A percentile compares a stretch with the other conserved stretches of the same genome.
Evolutionary conservation across 106 monocot species (phyloP).

Genomic region (Amphibolis antarctica): DNA sequence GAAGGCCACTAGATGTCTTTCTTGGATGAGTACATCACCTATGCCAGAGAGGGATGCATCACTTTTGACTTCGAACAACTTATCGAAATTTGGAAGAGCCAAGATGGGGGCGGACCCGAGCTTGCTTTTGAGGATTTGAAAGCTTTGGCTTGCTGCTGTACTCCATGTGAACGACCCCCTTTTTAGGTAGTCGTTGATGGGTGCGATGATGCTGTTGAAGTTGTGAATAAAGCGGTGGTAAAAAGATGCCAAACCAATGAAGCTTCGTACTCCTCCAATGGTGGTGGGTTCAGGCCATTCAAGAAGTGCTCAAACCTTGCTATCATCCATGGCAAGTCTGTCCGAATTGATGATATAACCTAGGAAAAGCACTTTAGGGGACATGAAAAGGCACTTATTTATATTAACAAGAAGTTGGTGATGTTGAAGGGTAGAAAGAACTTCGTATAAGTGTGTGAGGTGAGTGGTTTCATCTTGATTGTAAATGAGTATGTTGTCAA

Average conservation of each 20-base stretch:
- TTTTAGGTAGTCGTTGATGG: neutral
- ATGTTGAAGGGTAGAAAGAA: neutral
- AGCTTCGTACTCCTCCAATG: neutral
- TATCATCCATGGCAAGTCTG: neutral
- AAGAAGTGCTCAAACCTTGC: neutral
- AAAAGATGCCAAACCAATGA: no score
- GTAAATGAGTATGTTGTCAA: constrained; percentile 4
- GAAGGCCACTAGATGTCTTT: constrained; percentile 8
- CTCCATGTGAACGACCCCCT: neutral
- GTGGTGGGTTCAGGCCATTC: neutral
- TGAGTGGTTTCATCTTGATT: neutral
- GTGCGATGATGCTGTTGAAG: neutral
- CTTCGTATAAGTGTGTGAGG: neutral
- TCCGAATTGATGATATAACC: neutral
- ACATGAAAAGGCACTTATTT: constrained; percentile 4
- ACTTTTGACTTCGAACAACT: constrained; percentile 19
- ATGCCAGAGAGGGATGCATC: constrained; percentile 19
- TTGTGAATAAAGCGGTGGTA: no score
- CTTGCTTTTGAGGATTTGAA: constrained; percentile 1
- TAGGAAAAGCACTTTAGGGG: constrained; percentile 2
- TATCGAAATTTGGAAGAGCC: constrained; percentile 11
- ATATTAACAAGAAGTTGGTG: neutral
- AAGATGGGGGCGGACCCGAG: neutral
- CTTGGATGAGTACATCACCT: constrained; percentile 9
- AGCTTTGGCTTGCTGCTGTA: neutral